Evolutionary conservation across 306 rosid species (phyloP), one percentile per base, ranked within the genome.

Genomic region (Herpetospermum pedunculosum): DNA sequence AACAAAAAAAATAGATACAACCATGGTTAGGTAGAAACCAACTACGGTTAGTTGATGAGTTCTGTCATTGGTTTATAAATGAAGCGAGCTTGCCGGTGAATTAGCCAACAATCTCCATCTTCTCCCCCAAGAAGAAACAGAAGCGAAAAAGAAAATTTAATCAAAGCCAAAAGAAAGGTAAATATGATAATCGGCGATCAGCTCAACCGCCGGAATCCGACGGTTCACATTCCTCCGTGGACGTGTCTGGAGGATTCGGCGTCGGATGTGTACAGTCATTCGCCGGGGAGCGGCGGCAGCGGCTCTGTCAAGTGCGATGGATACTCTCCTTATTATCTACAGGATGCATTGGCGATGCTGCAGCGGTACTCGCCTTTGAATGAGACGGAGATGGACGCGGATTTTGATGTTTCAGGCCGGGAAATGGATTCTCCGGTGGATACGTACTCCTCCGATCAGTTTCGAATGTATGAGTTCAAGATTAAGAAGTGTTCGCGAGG

Each of bases 401-500:
- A 93, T 28, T 64, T 82, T 0, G 98, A 90, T 29, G 28, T 73
- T 25, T 70, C 74, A 2, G 83, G 78, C 2, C 85, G 80, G 0
- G 96, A 83, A 6, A 6, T 78, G 57, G 99, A 89, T n/a, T 73
- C 96, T 47, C 89, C 92, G 44, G 84, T 89, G 4, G 97, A 94
- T 23, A 92, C 96, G 0, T 94, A 84, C 84, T 85, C 99, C 15
- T 86, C 96, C 76, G 99, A 94, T 71, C 95, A 94, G 28, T 94
- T 94, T 76, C 83, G 99, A 43, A 94, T 94, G 95, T 91, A 79
- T 69, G 99, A 94, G 95, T 94, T 94, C 82, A 94, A 94, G 76
- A 88, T 94, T 1, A 16, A 96, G 41, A 75, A 88, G 32, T 94
- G 99, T 73, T 85, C 95, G 1, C 83, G 99, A 29, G 99, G 97